Base-by-base conservation (phyloP, 306 rosid species). In the Fragaria vesca region DNA sequence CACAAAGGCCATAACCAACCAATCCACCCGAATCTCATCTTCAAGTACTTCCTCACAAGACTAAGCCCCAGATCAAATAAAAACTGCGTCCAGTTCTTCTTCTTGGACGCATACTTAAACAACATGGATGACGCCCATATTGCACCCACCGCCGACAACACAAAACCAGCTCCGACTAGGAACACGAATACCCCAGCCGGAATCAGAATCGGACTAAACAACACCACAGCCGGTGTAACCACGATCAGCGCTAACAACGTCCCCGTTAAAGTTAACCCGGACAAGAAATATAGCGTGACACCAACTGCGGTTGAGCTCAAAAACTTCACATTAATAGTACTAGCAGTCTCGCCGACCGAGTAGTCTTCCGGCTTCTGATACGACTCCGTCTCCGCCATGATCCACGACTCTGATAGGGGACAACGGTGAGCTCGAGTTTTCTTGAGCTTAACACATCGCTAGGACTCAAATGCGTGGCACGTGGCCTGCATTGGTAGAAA, bases 191-290 rank as follows among this genome's bases (percentile, higher is more conserved):
- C 36, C 2, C 67, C 87, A 2, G 88, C 91, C 6, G 91, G 91
- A 12, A 88, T 81, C 2, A 90, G 76, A 75, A 90, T 79, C 0
- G 91, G 92, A 45, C 95, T 88, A 43, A 88, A 90, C 72, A 90
- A 21, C 76, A 90, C 85, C 50, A 88, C 77, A 40, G 80, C 76
- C 1, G 95, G 92, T 6, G 95, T 90, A 66, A 92, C 91, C 80
- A 87, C 36, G 80, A 88, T 65, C 78, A 90, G 73, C 4, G 81
- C 87, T 21, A 90, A 80, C 63, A 88, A 83, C 12, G 91, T 85
- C 5, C 86, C 89, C 38, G 90, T 83, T 21, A 90, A 83, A 42
- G 81, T 88, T 13, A 88, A 42, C 3, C 87, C 87, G 17, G 85
- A 86, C 55, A 88, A 15, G 74, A 85, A 69, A 81, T 85, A 73